Base-by-base conservation (phyloP, 257 asterid species). In the Gynochthodes officinalis region DNA sequence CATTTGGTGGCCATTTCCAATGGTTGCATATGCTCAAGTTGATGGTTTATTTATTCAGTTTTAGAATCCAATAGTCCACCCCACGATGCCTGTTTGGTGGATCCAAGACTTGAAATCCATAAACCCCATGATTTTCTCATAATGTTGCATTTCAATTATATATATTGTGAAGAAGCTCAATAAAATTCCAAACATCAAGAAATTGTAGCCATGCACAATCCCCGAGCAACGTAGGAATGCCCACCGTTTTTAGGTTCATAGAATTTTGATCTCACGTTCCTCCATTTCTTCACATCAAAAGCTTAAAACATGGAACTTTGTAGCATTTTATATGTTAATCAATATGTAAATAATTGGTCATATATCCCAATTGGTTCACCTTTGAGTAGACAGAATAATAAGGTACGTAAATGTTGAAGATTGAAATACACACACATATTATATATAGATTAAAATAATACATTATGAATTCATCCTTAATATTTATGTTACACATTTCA, bases 121-220 rank as follows among this genome's bases (percentile, higher is more conserved):
- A 50, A 46, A 23, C 37, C 39, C 75, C 69, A 59, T 71, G 49
- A 59, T 71, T 60, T 43, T 59, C 59, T 59, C 59, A 18, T 46
- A 9, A 40, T 57, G 37, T 44, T 32, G 7, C 63, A 19, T 23
- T 58, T 10, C 42, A 37, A 37, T 37, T 7, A 2, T 35, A 14
- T 15, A 16, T 50, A 46, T 0, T 60, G 30, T 7, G 3, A 46
- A 19, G 23, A 33, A 6, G 2, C 19, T 19, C 10, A 10, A 4
- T 19, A 32, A 28, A 32, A 60, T 21, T 60, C 37, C 65, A 30
- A 60, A 60, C 3, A 32, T 32, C 25, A 32, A 60, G 25, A 60
- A 59, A 32, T n/a, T n/a, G n/a, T n/a, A 32, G 35, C 32, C 43
- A 59, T 30, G 42, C 42, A 59, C 42, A 14, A 30, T 42, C 40